These are phyloP conservation scores for Dentipellis fragilis DNA, from an alignment of 768 basidiomycete species.

Conservation along the genomic window DNA sequence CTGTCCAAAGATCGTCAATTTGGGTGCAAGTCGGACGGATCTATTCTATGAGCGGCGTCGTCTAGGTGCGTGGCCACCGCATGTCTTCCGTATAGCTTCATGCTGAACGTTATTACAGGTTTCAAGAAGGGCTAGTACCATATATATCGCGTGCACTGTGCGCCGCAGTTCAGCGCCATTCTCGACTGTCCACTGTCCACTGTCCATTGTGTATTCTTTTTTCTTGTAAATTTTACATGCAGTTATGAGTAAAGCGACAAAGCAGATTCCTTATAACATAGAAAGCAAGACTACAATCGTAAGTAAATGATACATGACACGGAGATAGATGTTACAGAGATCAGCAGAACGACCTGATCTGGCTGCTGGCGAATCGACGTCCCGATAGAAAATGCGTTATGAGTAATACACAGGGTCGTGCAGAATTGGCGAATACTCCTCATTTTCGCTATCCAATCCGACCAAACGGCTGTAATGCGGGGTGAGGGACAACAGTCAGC, in stretches of 20 bases:
- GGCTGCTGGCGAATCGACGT: no score
- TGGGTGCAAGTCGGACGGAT: slow-evolving; percentile 90
- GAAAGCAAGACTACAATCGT: neutral
- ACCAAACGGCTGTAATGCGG: neutral
- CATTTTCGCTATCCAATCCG: neutral
- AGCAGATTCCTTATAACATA: neutral
- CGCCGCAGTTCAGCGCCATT: neutral
- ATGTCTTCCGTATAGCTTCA: neutral
- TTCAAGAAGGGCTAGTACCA: slow-evolving; percentile 51
- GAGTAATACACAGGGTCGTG: neutral
- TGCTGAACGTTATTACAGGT: slow-evolving; percentile 27
- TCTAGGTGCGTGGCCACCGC: slow-evolving; percentile 42
- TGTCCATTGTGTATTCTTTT: neutral
- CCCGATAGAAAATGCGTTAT: neutral
- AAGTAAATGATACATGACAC: neutral
- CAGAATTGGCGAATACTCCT: neutral
- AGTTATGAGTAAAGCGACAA: neutral
- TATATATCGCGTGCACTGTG: neutral
- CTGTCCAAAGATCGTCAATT: slow-evolving; percentile 95
- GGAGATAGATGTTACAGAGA: neutral
- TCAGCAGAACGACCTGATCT: no score
- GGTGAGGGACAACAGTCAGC: neutral
- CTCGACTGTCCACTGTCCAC: neutral
- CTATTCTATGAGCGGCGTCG: slow-evolving; percentile 86
- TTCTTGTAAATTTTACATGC: neutral